Evolutionary conservation across 106 monocot genomes (phyloP).

Genomic region (Dioscorea zingiberensis): DNA sequence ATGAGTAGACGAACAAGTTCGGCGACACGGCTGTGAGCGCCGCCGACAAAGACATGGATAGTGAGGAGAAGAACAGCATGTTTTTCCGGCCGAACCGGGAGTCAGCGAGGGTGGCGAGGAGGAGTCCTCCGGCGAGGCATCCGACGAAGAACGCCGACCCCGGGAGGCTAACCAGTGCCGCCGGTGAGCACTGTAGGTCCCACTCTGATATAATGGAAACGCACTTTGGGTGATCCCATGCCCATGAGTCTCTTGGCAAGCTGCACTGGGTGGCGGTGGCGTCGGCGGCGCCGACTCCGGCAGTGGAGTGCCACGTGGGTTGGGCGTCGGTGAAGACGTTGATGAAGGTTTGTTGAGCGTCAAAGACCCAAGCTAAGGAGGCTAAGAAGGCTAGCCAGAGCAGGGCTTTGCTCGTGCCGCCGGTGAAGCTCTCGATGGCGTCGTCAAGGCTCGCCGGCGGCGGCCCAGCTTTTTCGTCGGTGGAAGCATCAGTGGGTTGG

Average conservation of each 20-base stretch:
- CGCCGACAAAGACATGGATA: constrained; percentile 16
- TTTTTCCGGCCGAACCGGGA: constrained; percentile 31
- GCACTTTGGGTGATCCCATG: constrained; percentile 4
- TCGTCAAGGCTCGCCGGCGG: constrained; percentile 3
- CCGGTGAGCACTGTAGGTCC: constrained; percentile 22
- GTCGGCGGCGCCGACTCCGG: background rate
- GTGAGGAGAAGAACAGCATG: constrained; percentile 25
- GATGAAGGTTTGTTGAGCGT: constrained; percentile 36
- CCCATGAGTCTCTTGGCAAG: constrained; percentile 7
- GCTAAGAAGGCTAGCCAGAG: too few relatives aligned
- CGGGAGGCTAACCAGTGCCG: too few relatives aligned
- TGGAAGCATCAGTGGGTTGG: too few relatives aligned
- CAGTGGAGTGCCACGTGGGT: constrained; percentile 23
- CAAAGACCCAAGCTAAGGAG: too few relatives aligned
- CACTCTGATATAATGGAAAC: constrained; percentile 20
- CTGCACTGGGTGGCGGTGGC: background rate
- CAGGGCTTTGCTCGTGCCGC: too few relatives aligned
- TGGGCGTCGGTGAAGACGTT: constrained; percentile 30
- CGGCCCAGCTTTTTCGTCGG: too few relatives aligned
- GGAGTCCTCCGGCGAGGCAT: too few relatives aligned
- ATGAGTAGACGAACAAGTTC: too few relatives aligned
- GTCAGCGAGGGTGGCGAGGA: constrained; percentile 20
- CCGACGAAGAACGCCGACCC: too few relatives aligned
- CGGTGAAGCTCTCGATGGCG: too few relatives aligned
- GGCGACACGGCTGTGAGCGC: constrained; percentile 7